These are phyloP conservation scores for Elsinoe arachidis DNA, from an alignment of 2,329 filamentous ascomycete species.

Conservation along the genomic window DNA sequence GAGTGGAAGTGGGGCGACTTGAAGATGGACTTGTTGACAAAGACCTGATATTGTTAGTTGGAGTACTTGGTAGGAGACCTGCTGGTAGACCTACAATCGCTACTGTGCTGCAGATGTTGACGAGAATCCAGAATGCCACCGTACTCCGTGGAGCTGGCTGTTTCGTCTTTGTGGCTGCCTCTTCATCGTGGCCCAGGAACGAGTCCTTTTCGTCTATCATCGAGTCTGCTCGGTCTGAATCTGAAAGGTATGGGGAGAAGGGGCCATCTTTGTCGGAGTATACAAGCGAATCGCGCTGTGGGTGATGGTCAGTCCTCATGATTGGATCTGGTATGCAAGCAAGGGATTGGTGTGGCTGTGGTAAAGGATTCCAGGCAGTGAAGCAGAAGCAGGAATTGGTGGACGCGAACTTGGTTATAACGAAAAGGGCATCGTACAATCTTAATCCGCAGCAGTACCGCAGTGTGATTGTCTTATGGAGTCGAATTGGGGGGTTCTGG, in stretches of 20 bases:
- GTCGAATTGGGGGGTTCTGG: not conserved
- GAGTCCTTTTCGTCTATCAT: conserved; percentile 10
- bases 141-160: not conserved
- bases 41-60: conserved; percentile 8
- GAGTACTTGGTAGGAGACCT: not conserved
- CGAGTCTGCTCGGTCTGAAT: conserved; percentile 5
- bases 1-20: conserved; percentile 12
- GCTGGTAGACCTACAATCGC: conserved; percentile 13
- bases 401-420: not conserved
- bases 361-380: not conserved
- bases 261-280: not conserved
- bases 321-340: not conserved
- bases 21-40: conserved; percentile 18
- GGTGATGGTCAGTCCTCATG: not conserved
- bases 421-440: not conserved
- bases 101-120: conserved; percentile 16
- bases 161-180: not conserved
- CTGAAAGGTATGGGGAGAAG: not conserved
- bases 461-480: not conserved
- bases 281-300: not conserved
- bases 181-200: conserved; percentile 7
- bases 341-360: not conserved
- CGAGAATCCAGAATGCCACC: conserved; percentile 13
- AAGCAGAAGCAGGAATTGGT: not conserved
- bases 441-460: not conserved